phyloP scores from a whole-genome alignment of 2,329 filamentous ascomycete genomes.

The Claviceps citrina region DNA sequence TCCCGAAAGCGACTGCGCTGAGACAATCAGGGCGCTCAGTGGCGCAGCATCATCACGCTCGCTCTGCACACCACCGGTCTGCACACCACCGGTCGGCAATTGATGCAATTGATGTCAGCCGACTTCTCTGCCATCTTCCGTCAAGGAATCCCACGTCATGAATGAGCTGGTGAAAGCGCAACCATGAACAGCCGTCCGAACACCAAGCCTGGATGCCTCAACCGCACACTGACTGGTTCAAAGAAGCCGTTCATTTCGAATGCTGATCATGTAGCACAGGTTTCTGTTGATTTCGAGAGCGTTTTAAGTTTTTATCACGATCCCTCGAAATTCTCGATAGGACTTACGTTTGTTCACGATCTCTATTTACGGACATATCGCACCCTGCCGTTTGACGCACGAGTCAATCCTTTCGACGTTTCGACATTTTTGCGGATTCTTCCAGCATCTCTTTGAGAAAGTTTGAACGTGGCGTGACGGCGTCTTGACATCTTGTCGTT shows the following conservation, averaged over 20 bases:
- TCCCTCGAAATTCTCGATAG: constrained; percentile 26
- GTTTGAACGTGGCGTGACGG: constrained; percentile 24
- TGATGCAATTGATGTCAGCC: background rate
- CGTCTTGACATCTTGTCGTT: constrained; percentile 23
- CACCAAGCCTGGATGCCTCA: background rate
- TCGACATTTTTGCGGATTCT: constrained; percentile 10
- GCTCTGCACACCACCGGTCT: background rate
- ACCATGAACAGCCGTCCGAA: background rate
- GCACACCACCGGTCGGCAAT: background rate
- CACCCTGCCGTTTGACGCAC: constrained; percentile 14
- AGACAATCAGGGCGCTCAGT: background rate
- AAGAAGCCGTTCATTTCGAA: background rate
- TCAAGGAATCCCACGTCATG: background rate
- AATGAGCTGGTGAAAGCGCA: background rate
- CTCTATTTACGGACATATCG: constrained; percentile 11
- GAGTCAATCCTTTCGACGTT: constrained; percentile 5
- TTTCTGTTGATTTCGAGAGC: constrained; percentile 28
- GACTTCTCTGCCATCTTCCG: background rate
- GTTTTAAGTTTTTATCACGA: constrained; percentile 24
- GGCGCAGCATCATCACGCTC: background rate
- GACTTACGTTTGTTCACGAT: constrained; percentile 18
- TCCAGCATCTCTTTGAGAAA: constrained; percentile 18
- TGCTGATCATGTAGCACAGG: constrained; percentile 16
- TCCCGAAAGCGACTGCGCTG: background rate
- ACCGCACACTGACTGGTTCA: background rate